Evolutionary conservation across 441 rosid genomes (phyloP).

Genomic region (Heliophila coronopifolia): DNA sequence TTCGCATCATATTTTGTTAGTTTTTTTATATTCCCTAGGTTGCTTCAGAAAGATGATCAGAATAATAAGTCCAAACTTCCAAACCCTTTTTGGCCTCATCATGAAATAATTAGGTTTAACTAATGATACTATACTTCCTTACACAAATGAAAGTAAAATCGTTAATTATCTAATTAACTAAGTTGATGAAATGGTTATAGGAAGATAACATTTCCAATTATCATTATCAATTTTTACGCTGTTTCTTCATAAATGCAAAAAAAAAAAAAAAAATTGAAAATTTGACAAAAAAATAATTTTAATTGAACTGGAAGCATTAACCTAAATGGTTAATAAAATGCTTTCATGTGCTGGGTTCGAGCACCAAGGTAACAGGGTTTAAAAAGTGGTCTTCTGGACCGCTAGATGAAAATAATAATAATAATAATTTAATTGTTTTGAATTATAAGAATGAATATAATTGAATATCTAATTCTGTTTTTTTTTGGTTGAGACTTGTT

Average conservation of each 20-base stretch:
- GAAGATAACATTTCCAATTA: constrained; percentile 4
- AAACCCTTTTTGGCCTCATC: constrained; percentile 18
- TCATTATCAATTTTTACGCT: too few relatives aligned
- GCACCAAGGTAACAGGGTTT: too few relatives aligned
- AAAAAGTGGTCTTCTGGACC: too few relatives aligned
- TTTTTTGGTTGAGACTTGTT: constrained; percentile 6
- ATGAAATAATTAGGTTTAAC: constrained; percentile 18
- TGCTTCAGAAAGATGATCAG: constrained; percentile 26
- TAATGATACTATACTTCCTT: constrained; percentile 27
- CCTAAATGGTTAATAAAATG: too few relatives aligned
- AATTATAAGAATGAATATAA: not conserved
- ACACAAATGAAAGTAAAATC: constrained; percentile 23
- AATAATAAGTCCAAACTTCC: constrained; percentile 2
- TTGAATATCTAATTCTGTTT: too few relatives aligned
- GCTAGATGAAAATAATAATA: too few relatives aligned
- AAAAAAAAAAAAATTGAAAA: too few relatives aligned
- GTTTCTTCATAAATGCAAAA: too few relatives aligned
- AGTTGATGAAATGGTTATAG: not conserved
- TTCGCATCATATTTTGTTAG: constrained; percentile 6
- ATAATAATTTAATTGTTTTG: too few relatives aligned
- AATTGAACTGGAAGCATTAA: too few relatives aligned
- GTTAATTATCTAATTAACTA: constrained; percentile 15
- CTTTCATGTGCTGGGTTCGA: too few relatives aligned
- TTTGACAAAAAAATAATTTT: too few relatives aligned
- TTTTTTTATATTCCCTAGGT: not conserved